A percentile compares a stretch with the other conserved stretches of the same genome.
Conservation (phyloP, 495 filamentous ascomycete species). For the Clavariopsis aquatica region DNA sequence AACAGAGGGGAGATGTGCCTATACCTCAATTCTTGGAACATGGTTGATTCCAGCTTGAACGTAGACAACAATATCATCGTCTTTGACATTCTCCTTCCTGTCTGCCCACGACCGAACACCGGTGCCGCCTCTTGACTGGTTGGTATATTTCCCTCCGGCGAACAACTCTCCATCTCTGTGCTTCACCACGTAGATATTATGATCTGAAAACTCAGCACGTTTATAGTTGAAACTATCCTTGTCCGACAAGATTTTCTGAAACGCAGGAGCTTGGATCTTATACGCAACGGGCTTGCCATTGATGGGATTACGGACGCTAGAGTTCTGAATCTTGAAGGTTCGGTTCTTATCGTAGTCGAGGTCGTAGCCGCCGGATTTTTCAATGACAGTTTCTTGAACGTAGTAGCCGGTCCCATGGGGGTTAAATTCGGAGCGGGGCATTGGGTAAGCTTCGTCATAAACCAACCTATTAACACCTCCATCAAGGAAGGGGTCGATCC, state of each 20-base stretch:
- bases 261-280: constrained; percentile 71
- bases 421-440: constrained; percentile 75
- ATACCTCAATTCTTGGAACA: constrained; percentile 40
- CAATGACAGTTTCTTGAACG: constrained; percentile 61
- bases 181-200: constrained; percentile 77
- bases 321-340: constrained; percentile 79
- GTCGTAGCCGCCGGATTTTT: constrained; percentile 63
- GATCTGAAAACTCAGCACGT: constrained; percentile 80
- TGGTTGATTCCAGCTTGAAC: constrained; percentile 53
- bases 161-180: constrained; percentile 79
- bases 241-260: constrained; percentile 79
- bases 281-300: constrained; percentile 78
- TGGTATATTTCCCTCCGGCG: constrained; percentile 82
- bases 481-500: constrained; percentile 79
- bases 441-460: constrained; percentile 70
- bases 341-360: constrained; percentile 64
- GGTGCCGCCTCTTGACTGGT: constrained; percentile 70
- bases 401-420: constrained; percentile 79
- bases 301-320: constrained; percentile 58
- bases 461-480: constrained; percentile 70
- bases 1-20: constrained; percentile 5
- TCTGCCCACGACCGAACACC: constrained; percentile 49
- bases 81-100: constrained; percentile 46
- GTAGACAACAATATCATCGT: constrained; percentile 49
- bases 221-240: constrained; percentile 65